Conservation (phyloP, 768 basidiomycete genomes). For the Leccinum truebloodii region DNA sequence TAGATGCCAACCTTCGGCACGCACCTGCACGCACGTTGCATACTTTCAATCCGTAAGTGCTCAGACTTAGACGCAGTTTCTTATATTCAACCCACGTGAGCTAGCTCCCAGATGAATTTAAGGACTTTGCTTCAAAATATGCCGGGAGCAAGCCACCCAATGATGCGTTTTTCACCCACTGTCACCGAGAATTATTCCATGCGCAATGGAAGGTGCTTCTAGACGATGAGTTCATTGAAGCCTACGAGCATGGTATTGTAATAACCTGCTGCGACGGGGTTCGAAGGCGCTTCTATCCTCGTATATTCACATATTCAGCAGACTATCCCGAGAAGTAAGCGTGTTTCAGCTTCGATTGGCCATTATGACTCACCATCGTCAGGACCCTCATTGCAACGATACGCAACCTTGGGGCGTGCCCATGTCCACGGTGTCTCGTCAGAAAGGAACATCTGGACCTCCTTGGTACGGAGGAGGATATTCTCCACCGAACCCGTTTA, state of each 20-base stretch:
- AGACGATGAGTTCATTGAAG: not conserved
- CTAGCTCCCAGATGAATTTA: not conserved
- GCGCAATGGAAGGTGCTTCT: not conserved
- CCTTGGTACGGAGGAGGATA: not conserved
- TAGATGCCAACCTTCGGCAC: not conserved
- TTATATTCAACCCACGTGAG: not conserved
- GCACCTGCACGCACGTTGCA: not conserved
- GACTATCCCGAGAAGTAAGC: not conserved
- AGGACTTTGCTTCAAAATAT: not conserved
- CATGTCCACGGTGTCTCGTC: not conserved
- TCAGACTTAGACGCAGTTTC: not conserved
- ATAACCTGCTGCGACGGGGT: not conserved
- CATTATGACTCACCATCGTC: not conserved
- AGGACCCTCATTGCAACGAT: not conserved
- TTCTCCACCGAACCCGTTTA: not conserved
- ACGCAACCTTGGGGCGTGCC: not conserved
- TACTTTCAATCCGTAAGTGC: not conserved
- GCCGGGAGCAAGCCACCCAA: not conserved
- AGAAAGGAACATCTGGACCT: not conserved
- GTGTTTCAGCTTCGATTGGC: not conserved
- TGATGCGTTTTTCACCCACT: not conserved
- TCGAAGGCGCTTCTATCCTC: not conserved
- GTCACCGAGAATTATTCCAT: not conserved
- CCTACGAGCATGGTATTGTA: not conserved
- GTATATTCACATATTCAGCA: not conserved